Evolutionary conservation across 2,329 filamentous ascomycete genomes (phyloP).

Genomic region (Cladosporium sp.): DNA sequence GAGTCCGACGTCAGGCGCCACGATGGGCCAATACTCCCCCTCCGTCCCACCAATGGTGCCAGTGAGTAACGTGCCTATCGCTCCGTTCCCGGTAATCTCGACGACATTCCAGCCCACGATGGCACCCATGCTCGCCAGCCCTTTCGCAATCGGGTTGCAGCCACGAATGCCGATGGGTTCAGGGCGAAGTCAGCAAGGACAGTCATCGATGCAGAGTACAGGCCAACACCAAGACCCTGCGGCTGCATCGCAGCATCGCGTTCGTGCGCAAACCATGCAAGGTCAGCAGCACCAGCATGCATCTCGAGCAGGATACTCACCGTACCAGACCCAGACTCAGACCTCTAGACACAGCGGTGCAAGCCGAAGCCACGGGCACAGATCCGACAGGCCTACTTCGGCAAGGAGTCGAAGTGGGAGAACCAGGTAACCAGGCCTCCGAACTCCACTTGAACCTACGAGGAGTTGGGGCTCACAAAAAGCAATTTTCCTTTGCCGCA

Average conservation of each 20-base stretch:
- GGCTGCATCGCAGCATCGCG: constrained; percentile 10
- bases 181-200: not conserved
- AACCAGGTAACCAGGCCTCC: not conserved
- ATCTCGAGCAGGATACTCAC: constrained; percentile 3
- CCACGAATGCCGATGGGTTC: constrained; percentile 20
- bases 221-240: constrained; percentile 8
- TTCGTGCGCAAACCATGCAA: constrained; percentile 9
- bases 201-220: not conserved
- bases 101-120: constrained; percentile 17
- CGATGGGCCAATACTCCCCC: not conserved
- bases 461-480: not conserved
- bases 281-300: constrained; percentile 18
- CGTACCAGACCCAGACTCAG: constrained; percentile 6
- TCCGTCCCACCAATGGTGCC: constrained; percentile 17
- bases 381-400: not conserved
- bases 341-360: not conserved
- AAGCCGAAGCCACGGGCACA: not conserved
- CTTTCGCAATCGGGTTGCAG: constrained; percentile 24
- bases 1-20: constrained; percentile 18
- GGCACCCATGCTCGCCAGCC: constrained; percentile 12
- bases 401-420: constrained; percentile 4
- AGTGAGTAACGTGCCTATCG: constrained; percentile 28
- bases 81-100: constrained; percentile 29
- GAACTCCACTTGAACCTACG: too few species aligned
- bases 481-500: not conserved